A percentile compares a stretch with the other conserved stretches of the same genome.
Evolutionary conservation across 495 filamentous ascomycete genomes (phyloP).

Genomic region (Neurospora africana): DNA sequence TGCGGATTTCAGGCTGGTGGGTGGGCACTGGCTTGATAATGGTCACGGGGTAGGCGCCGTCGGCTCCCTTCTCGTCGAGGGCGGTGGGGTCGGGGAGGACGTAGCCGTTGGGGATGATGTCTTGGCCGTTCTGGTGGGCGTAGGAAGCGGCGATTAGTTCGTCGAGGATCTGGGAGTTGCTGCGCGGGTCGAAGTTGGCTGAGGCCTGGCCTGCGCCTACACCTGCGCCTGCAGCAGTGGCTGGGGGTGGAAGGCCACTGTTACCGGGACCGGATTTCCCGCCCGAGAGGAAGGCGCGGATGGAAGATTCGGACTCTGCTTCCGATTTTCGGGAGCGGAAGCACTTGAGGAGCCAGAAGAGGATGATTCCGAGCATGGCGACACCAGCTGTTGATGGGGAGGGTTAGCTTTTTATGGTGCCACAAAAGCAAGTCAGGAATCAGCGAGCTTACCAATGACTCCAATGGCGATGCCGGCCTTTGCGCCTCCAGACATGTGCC

Average conservation of each 20-base stretch:
- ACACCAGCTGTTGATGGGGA: not conserved
- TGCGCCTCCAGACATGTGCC: constrained; percentile 1
- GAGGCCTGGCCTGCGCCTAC: not conserved
- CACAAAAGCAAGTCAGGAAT: not conserved
- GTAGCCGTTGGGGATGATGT: not conserved
- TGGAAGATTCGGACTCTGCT: not conserved
- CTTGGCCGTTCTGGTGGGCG: constrained; percentile 20
- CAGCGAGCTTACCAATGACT: constrained; percentile 4
- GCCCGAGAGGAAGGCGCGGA: not conserved
- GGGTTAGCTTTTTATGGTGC: not conserved
- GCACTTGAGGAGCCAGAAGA: constrained; percentile 5
- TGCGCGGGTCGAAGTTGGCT: constrained; percentile 1
- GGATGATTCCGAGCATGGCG: not conserved
- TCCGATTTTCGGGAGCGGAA: not conserved
- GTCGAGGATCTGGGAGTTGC: constrained; percentile 21
- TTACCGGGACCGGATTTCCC: not conserved
- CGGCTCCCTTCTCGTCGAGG: constrained; percentile 3
- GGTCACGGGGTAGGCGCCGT: not conserved
- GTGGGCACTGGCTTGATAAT: not conserved
- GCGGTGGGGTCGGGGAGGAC: not conserved
- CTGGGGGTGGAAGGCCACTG: not conserved
- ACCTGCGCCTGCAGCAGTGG: not conserved
- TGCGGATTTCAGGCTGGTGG: constrained; percentile 6
- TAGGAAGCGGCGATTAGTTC: constrained; percentile 24
- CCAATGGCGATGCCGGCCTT: constrained; percentile 15